A percentile compares a stretch with the other conserved stretches of the same genome.
These are phyloP conservation scores for Uronychia setigera DNA, from an alignment of 73 alveolate genomes.

Conservation along the genomic window DNA sequence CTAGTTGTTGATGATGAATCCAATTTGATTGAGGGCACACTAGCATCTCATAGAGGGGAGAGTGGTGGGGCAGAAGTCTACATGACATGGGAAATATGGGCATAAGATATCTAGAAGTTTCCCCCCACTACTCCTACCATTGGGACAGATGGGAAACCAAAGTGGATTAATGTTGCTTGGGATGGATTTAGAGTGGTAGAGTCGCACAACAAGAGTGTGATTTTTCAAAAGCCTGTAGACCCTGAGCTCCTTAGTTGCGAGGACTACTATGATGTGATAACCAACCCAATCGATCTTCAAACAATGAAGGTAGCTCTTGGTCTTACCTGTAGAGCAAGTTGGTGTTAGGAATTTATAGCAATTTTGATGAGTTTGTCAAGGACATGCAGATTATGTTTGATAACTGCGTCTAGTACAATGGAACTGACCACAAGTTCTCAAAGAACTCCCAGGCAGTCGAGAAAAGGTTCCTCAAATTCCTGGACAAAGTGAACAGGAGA, in stretches of 20 bases:
- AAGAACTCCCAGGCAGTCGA: neutral
- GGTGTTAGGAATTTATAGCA: slow-evolving; percentile 9
- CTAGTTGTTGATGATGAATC: too few relatives aligned
- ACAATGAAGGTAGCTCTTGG: slow-evolving; percentile 40
- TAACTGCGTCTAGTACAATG: slow-evolving; percentile 51
- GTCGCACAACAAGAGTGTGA: slow-evolving; percentile 54
- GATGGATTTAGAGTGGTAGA: slow-evolving; percentile 59
- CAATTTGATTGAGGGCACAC: too few relatives aligned
- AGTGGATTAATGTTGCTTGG: slow-evolving; percentile 61
- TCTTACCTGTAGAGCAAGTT: slow-evolving; percentile 29
- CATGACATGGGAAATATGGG: slow-evolving; percentile 10
- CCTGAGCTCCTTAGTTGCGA: slow-evolving; percentile 21
- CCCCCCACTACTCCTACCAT: slow-evolving; percentile 11
- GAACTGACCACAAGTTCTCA: slow-evolving; percentile 24
- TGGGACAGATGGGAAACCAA: slow-evolving; percentile 11
- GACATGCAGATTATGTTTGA: slow-evolving; percentile 43
- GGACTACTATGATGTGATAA: slow-evolving; percentile 27
- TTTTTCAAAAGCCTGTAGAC: slow-evolving; percentile 56
- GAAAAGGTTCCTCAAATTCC: neutral
- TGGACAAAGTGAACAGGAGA: neutral
- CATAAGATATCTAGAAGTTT: slow-evolving; percentile 8
- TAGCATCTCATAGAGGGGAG: too few relatives aligned
- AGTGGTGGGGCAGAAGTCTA: too few relatives aligned
- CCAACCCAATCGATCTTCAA: slow-evolving; percentile 36
- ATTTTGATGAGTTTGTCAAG: slow-evolving; percentile 45